Conservation (phyloP, 2,329 filamentous ascomycete species). For the Fusarium sacchari region DNA sequence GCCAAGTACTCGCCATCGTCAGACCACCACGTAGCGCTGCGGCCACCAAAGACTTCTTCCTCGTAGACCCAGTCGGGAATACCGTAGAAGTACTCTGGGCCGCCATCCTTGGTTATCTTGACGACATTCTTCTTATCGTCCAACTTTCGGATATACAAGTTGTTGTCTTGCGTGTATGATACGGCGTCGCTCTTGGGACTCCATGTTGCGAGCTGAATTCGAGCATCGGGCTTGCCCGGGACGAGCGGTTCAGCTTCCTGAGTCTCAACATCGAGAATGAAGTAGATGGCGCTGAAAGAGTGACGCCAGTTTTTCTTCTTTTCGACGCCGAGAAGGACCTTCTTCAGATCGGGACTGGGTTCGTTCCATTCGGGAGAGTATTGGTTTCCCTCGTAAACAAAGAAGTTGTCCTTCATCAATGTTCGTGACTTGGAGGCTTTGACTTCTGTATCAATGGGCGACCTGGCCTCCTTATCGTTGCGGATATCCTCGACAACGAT, state of each 20-base stretch:
- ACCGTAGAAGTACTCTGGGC: conserved; percentile 90
- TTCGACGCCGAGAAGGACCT: conserved; percentile 83
- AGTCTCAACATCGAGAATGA: conserved; percentile 87
- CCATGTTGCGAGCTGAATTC: conserved; percentile 88
- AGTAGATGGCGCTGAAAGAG: conserved; percentile 87
- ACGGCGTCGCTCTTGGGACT: conserved; percentile 87
- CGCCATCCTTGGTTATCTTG: conserved; percentile 87
- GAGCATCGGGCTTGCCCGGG: conserved; percentile 69
- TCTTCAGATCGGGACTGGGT: conserved; percentile 86
- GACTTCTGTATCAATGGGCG: conserved; percentile 46
- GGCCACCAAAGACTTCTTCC: conserved; percentile 71
- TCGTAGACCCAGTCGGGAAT: conserved; percentile 98
- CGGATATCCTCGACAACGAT: conserved; percentile 89
- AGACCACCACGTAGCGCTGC: conserved; percentile 95
- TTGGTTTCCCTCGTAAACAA: conserved; percentile 66
- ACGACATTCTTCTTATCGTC: conserved; percentile 64
- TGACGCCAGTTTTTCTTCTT: conserved; percentile 85
- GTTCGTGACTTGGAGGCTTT: conserved; percentile 65
- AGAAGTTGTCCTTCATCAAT: conserved; percentile 76
- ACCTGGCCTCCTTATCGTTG: conserved; percentile 49
- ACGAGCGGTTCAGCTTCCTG: conserved; percentile 83
- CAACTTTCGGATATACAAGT: conserved; percentile 81
- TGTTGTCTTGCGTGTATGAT: conserved; percentile 91
- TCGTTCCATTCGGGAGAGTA: conserved; percentile 70
- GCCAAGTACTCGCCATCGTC: conserved; percentile 88